Evolutionary conservation across 139 green algal genomes (phyloP), one percentile per base, ranked within the genome.

Genomic region (Micromonas commoda): DNA sequence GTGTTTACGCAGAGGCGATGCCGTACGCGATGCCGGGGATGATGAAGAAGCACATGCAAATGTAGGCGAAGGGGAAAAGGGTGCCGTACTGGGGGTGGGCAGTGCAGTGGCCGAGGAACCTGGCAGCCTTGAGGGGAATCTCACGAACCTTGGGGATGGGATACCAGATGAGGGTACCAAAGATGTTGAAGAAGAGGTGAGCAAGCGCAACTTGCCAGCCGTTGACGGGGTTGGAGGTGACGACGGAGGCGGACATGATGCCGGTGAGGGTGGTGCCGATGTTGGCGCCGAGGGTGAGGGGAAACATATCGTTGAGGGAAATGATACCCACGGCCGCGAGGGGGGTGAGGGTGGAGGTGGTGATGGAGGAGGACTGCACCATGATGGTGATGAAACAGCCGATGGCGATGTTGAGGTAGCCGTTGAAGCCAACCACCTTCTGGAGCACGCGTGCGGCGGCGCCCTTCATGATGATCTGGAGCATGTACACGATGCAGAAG

Each of bases 171-270:
- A 78, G 19, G 35, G 37, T 75, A 4, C 60, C 63, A 19, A 78
- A 78, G 53, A 78, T 26, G 35, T 78, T 78, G 45, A 78, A 78
- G 71, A 68, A 78, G 39, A 78, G 37, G 54, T 78, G 71, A 5
- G 24, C 23, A 23, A 78, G 39, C 19, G 71, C 71, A 5, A 78
- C 53, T 38, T 78, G 71, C 53, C 53, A 78, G 5, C 52, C 71
- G 24, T 67, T 5, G 21, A 73, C 53, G 6, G 71, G 71, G 45
- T 78, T 78, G 53, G 71, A 78, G 60, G 53, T 74, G 53, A 69
- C 71, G 31, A 78, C 71, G 31, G 71, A 34, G 24, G 71, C 71
- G 24, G 34, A 51, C 71, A 78, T 67, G 65, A 78, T 78, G 21
- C 71, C 71, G 0, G 71, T 77, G 9, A 78, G 31, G 21, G 71